These are phyloP conservation scores for Paxillus involutus DNA, from an alignment of 768 basidiomycete species.

Conservation along the genomic window DNA sequence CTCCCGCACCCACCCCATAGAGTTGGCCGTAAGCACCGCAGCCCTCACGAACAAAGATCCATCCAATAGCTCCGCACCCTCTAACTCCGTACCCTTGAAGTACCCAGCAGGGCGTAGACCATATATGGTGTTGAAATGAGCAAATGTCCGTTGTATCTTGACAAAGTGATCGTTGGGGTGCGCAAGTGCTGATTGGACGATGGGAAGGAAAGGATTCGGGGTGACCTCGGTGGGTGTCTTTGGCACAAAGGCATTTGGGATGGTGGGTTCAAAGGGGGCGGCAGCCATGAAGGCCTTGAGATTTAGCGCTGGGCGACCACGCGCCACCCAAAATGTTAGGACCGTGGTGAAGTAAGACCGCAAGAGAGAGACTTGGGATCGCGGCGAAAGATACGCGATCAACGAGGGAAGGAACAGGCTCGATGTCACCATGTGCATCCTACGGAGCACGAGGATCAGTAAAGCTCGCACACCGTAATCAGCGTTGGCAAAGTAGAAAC, in stretches of 20 bases:
- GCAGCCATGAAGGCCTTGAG: slow-evolving; percentile 31
- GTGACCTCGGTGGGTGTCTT: slow-evolving; percentile 9
- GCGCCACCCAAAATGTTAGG: slow-evolving; percentile 30
- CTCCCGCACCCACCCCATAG: slow-evolving; percentile 41
- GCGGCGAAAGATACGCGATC: slow-evolving; percentile 13
- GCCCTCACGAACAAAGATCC: slow-evolving; percentile 36
- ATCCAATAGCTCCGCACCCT: slow-evolving; percentile 32
- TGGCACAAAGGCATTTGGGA: neutral
- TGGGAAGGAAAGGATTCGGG: slow-evolving; percentile 40
- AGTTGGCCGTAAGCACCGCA: slow-evolving; percentile 30
- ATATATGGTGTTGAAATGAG: slow-evolving; percentile 33
- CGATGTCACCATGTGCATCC: slow-evolving; percentile 32
- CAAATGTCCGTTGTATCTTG: slow-evolving; percentile 35
- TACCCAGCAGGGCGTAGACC: slow-evolving; percentile 26
- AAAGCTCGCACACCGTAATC: too few relatives aligned
- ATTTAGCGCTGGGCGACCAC: slow-evolving; percentile 30
- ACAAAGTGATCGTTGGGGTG: slow-evolving; percentile 35
- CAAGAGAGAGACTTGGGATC: slow-evolving; percentile 25
- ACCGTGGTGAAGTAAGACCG: slow-evolving; percentile 26
- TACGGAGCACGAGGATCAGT: slow-evolving; percentile 4
- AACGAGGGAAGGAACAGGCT: slow-evolving; percentile 29
- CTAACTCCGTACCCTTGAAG: slow-evolving; percentile 28
- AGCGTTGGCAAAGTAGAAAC: neutral
- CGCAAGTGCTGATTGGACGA: slow-evolving; percentile 37
- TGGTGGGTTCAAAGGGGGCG: slow-evolving; percentile 21